Evolutionary conservation across 805 yeast genomes (phyloP).

Genomic region (Teunomyces tritomae): DNA sequence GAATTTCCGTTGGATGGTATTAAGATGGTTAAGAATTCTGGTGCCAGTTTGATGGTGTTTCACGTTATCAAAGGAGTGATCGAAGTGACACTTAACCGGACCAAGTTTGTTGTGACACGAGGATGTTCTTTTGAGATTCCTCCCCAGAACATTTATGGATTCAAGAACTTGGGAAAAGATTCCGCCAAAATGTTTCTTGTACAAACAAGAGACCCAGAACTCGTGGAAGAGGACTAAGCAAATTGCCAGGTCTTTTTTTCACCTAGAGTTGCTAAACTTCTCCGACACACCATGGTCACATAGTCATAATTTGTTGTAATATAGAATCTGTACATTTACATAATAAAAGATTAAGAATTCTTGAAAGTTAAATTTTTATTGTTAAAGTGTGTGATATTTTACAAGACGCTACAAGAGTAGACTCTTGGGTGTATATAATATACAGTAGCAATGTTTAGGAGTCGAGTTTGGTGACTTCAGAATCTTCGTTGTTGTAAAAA

Average conservation of each 20-base stretch:
- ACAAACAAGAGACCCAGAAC: constrained; percentile 48
- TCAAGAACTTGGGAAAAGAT: constrained; percentile 58
- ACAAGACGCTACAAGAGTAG: constrained; percentile 3
- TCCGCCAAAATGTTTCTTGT: constrained; percentile 71
- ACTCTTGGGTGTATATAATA: constrained; percentile 1
- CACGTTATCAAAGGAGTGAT: constrained; percentile 69
- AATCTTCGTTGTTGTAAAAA: constrained; percentile 65
- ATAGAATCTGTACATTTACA: background rate
- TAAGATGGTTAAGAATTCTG: constrained; percentile 60
- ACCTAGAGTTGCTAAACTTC: too few relatives aligned
- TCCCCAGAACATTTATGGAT: constrained; percentile 67
- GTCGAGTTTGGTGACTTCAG: constrained; percentile 25
- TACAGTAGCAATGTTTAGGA: constrained; percentile 5
- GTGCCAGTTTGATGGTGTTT: constrained; percentile 68
- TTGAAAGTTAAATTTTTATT: background rate
- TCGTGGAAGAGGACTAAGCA: constrained; percentile 3
- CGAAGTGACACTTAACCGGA: constrained; percentile 62
- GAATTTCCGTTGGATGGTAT: constrained; percentile 60
- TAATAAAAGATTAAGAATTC: background rate
- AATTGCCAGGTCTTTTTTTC: too few relatives aligned
- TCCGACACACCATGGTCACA: background rate
- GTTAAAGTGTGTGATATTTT: background rate
- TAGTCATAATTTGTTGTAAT: background rate
- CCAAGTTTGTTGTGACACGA: constrained; percentile 55
- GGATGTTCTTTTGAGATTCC: constrained; percentile 87